These are phyloP conservation scores for Trametes meyenii DNA, from an alignment of 768 basidiomycete genomes.

Conservation along the genomic window DNA sequence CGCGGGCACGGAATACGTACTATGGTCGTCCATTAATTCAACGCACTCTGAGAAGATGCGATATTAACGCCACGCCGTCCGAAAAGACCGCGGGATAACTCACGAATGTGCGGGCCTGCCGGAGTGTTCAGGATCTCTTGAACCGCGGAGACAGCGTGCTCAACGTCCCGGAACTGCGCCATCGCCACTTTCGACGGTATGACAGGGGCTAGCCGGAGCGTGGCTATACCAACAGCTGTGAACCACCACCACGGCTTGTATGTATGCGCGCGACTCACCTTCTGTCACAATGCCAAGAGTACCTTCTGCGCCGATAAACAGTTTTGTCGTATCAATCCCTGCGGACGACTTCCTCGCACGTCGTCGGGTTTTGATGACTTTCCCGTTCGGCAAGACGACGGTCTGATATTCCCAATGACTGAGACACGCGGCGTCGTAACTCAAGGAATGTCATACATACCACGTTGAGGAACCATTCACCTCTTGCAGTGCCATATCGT, in stretches of 20 bases:
- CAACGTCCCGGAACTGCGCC: slow-evolving; percentile 82
- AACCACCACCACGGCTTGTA: background rate
- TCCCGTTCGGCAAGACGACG: slow-evolving; percentile 80
- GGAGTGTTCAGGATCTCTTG: slow-evolving; percentile 70
- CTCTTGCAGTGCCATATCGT: slow-evolving; percentile 85
- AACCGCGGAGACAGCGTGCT: slow-evolving; percentile 77
- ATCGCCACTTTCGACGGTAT: slow-evolving; percentile 87
- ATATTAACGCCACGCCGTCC: background rate
- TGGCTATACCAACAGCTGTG: slow-evolving; percentile 49
- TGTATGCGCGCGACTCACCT: slow-evolving; percentile 41
- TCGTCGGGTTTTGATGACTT: slow-evolving; percentile 84
- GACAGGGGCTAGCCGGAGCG: slow-evolving; percentile 77
- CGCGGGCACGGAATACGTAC: slow-evolving; percentile 2
- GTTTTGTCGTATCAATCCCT: slow-evolving; percentile 84
- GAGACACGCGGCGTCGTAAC: background rate
- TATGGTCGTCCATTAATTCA: slow-evolving; percentile 68
- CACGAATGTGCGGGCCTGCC: slow-evolving; percentile 72
- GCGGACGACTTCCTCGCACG: slow-evolving; percentile 83
- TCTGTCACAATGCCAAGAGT: slow-evolving; percentile 91
- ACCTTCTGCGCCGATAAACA: slow-evolving; percentile 90
- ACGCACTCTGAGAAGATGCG: slow-evolving; percentile 69
- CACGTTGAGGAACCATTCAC: slow-evolving; percentile 85
- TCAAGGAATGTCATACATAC: slow-evolving; percentile 42
- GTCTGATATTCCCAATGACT: slow-evolving; percentile 50
- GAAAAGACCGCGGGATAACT: slow-evolving; percentile 18